phyloP scores from a whole-genome alignment of 164 flowering plant species.

The Magnolia officinalis region DNA sequence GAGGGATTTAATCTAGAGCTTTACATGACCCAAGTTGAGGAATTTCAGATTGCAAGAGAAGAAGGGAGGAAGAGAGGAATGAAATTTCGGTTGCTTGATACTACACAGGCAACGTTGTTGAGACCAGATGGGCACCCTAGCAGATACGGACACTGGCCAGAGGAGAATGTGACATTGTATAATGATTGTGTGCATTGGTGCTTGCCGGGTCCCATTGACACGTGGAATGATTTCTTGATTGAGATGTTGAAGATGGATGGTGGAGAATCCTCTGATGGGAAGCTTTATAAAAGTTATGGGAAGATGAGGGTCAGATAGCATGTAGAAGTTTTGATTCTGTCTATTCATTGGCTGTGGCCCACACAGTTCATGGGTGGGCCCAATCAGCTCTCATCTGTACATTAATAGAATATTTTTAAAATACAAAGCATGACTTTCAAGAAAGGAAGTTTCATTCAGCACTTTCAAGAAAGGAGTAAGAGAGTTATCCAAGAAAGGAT shows the following conservation, averaged over 20 bases:
- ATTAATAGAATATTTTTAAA: no score
- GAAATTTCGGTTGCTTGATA: constrained; percentile 32
- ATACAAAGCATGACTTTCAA: no score
- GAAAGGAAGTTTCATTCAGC: no score
- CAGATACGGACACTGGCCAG: constrained; percentile 29
- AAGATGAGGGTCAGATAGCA: background rate
- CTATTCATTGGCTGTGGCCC: no score
- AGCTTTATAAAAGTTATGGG: constrained; percentile 1
- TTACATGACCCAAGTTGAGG: constrained; percentile 37
- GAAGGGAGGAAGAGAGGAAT: constrained; percentile 26
- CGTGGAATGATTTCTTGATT: constrained; percentile 39
- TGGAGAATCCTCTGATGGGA: background rate
- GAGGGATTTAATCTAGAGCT: constrained; percentile 21
- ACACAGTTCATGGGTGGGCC: no score
- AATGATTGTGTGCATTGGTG: constrained; percentile 48
- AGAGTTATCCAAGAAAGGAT: no score
- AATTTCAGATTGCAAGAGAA: constrained; percentile 26
- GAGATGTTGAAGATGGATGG: constrained; percentile 33
- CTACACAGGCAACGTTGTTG: constrained; percentile 27
- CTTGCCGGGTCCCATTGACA: constrained; percentile 43
- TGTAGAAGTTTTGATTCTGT: background rate
- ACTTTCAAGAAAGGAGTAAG: no score
- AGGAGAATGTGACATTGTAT: constrained; percentile 25
- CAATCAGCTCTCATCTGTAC: no score
- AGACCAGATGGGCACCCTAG: constrained; percentile 51